Conservation (phyloP, 2,329 filamentous ascomycete genomes). For the Aspergillus ochraceoroseus region DNA sequence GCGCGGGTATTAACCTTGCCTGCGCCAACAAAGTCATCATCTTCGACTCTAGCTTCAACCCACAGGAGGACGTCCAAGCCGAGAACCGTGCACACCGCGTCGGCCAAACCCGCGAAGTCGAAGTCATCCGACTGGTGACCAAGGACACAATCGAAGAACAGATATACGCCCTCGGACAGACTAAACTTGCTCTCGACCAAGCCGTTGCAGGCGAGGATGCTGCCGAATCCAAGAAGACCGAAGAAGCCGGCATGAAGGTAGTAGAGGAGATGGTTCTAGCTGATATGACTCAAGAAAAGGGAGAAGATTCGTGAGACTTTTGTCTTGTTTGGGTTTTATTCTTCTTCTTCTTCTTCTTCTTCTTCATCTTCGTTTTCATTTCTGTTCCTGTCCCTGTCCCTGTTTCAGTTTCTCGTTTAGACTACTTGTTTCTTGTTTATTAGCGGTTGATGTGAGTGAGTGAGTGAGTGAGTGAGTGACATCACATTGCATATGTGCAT, state of each 20-base stretch:
- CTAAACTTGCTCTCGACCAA: conserved; percentile 84
- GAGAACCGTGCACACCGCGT: conserved; percentile 96
- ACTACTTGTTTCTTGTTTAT: not conserved
- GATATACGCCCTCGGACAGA: conserved; percentile 83
- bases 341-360: conserved; percentile 3
- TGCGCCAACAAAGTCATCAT: conserved; percentile 97
- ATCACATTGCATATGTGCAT: no score
- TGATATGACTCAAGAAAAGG: conserved; percentile 32
- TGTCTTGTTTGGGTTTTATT: not conserved
- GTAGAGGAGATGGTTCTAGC: conserved; percentile 49
- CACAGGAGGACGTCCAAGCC: conserved; percentile 95
- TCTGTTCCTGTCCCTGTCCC: no score
- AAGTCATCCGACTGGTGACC: conserved; percentile 80
- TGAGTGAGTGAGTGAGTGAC: no score
- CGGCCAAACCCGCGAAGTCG: conserved; percentile 83
- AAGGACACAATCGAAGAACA: conserved; percentile 84
- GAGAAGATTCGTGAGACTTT: conserved; percentile 1
- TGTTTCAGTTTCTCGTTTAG: not conserved
- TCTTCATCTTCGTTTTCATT: conserved; percentile 1
- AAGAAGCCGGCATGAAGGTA: conserved; percentile 48
- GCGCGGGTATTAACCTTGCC: conserved; percentile 94
- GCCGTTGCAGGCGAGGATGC: conserved; percentile 59
- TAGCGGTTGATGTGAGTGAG: not conserved
- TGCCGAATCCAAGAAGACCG: conserved; percentile 48
- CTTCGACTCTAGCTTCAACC: conserved; percentile 95